Evolutionary conservation across 2,329 filamentous ascomycete genomes (phyloP).

Genomic region (Cladophialophora carrionii): DNA sequence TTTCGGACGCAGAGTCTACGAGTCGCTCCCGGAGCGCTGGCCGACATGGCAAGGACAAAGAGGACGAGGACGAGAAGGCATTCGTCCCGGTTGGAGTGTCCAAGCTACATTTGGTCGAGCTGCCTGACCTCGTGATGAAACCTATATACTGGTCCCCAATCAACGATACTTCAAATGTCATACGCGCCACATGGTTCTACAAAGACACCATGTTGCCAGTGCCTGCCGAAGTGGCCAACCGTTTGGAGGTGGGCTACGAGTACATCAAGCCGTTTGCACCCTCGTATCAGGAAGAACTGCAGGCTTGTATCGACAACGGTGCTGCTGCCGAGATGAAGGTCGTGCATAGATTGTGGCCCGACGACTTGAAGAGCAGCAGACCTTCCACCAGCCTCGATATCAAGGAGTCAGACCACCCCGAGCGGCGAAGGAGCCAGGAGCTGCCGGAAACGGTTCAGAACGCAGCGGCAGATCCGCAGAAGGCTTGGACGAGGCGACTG

Average conservation of each 20-base stretch:
- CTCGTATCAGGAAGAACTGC: slow-evolving; percentile 89
- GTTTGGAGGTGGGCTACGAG: slow-evolving; percentile 85
- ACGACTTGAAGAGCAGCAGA: slow-evolving; percentile 44
- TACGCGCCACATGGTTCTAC: slow-evolving; percentile 95
- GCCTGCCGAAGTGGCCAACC: slow-evolving; percentile 82
- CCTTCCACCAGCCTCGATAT: slow-evolving; percentile 46
- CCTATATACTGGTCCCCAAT: slow-evolving; percentile 98
- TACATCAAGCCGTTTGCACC: slow-evolving; percentile 86
- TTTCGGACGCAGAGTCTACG: slow-evolving; percentile 22
- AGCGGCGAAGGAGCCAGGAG: slow-evolving; percentile 21
- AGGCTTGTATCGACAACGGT: slow-evolving; percentile 87
- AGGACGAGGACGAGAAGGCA: slow-evolving; percentile 51
- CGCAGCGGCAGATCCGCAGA: slow-evolving; percentile 33
- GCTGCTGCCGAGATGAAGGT: slow-evolving; percentile 90
- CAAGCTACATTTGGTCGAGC: slow-evolving; percentile 82
- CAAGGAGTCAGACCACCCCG: slow-evolving; percentile 40
- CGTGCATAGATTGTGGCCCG: slow-evolving; percentile 77
- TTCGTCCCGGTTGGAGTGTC: slow-evolving; percentile 81
- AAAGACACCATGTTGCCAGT: slow-evolving; percentile 92
- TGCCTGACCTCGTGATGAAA: slow-evolving; percentile 84
- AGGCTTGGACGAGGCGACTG: slow-evolving; percentile 44
- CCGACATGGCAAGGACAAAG: slow-evolving; percentile 17
- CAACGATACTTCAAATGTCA: slow-evolving; percentile 80
- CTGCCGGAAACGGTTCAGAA: slow-evolving; percentile 31
- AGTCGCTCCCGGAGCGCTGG: slow-evolving; percentile 30